Percentiles rank a stretch among this genome's conserved stretches.
These are phyloP conservation scores for Adenanthera pavonina DNA, from an alignment of 306 rosid species.

Conservation along the genomic window DNA sequence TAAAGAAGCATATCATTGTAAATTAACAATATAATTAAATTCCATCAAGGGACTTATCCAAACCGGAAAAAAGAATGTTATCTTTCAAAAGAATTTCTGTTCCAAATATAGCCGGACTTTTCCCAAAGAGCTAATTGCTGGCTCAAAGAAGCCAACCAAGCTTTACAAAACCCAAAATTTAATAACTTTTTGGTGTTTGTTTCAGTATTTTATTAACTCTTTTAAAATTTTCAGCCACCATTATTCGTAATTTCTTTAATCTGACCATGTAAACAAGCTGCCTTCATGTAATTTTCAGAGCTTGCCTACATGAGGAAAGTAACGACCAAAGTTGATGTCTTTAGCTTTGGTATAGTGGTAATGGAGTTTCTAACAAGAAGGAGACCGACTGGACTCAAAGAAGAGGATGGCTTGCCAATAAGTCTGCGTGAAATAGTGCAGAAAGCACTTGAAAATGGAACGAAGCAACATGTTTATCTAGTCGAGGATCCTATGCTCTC, in stretches of 20 bases:
- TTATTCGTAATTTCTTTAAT: neutral
- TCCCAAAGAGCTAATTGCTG: neutral
- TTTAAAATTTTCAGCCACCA: no score
- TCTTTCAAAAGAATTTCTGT: no score
- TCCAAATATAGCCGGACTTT: no score
- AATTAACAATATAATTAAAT: no score
- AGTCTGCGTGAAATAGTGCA: conserved; percentile 64
- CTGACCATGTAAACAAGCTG: neutral
- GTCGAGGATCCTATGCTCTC: conserved; percentile 64
- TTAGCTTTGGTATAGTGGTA: conserved; percentile 79
- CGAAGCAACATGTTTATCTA: conserved; percentile 33
- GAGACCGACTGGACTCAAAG: conserved; percentile 74
- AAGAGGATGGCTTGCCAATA: conserved; percentile 58
- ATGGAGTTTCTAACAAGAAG: conserved; percentile 81
- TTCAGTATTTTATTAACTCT: neutral
- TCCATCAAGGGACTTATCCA: no score
- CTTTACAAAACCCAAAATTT: neutral
- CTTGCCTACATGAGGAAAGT: conserved; percentile 76
- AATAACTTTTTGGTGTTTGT: neutral
- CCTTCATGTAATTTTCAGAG: conserved; percentile 60
- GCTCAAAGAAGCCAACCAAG: neutral
- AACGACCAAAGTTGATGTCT: conserved; percentile 77
- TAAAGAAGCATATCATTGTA: no score
- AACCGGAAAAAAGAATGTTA: no score
- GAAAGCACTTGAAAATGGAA: conserved; percentile 64